Evolutionary conservation across 2,329 filamentous ascomycete species (phyloP), one percentile per base, ranked within the genome.

Genomic region (Aspergillus udagawae): DNA sequence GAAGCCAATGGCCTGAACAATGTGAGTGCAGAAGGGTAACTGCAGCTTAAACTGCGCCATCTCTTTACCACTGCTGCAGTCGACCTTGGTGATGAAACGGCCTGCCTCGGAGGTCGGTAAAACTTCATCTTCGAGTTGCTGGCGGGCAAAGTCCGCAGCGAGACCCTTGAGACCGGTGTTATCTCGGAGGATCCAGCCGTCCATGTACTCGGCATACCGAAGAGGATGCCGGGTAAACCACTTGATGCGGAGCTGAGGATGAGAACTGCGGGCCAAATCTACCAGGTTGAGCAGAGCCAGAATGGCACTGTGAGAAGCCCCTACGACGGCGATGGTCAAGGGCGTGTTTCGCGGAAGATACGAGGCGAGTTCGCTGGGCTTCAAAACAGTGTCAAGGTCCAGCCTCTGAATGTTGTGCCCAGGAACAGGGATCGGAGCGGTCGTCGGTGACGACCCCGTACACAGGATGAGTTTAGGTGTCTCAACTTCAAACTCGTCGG

Each of bases 111-210:
- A 82, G 7, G 67, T 62, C 4, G 71, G 60, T 7, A 86, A 73
- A 0, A 67, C 70, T 2, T 77, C 77, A 41, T 81, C 80, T 61
- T 87, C 85, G 0, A 88, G 77, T 56, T 86, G 82, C 25, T 80
- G 72, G 45, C 78, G 79, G 1, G 85, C 85, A 76, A 84, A 88
- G 4, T 78, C 74, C 0, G 85, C 85, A 0, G 83, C 84, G 41
- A 79, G 75, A 21, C 85, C 85, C 69, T 88, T 87, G 28, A 88
- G 75, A 3, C 85, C 85, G 0, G 85, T 87, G 70, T 87, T 88
- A 66, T 88, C 85, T 54, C 82, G 79, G 27, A 85, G 70, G 58
- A 87, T 86, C 83, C 85, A 87, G 56, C 82, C 83, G 60, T 85
- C 83, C 71, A 78, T 83, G 67, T 81, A 83, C 64, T 83, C 80